These are phyloP conservation scores for Hyphochytrium catenoides DNA, from an alignment of 352 stramenopile species.

Conservation along the genomic window DNA sequence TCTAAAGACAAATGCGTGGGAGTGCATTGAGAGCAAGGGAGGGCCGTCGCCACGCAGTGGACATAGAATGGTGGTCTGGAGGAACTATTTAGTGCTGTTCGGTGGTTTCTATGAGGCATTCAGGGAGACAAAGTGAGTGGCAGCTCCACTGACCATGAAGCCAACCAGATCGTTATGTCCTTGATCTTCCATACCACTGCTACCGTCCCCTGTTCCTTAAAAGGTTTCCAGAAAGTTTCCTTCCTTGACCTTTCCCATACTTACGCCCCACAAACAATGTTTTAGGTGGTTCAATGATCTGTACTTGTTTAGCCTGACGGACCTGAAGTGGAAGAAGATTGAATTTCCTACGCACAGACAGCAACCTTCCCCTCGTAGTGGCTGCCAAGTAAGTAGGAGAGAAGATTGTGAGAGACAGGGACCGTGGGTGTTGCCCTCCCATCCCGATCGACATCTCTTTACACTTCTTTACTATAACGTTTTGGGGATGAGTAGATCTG, in stretches of 20 bases:
- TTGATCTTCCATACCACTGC: background rate
- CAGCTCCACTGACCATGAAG: background rate
- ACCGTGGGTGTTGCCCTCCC: too few relatives aligned
- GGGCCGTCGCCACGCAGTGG: conserved; percentile 48
- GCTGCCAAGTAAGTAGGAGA: conserved; percentile 23
- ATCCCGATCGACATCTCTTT: too few relatives aligned
- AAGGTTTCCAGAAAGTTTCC: too few relatives aligned
- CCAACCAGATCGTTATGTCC: too few relatives aligned
- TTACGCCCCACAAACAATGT: conserved; percentile 6
- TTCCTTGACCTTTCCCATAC: too few relatives aligned
- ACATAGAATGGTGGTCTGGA: conserved; percentile 80
- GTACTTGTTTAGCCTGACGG: conserved; percentile 63
- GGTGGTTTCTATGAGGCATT: conserved; percentile 89
- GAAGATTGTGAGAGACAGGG: too few relatives aligned
- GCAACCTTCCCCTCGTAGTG: conserved; percentile 33
- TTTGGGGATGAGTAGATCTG: too few relatives aligned
- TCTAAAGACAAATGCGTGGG: conserved; percentile 79
- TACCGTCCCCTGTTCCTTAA: too few relatives aligned
- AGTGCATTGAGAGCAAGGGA: conserved; percentile 63
- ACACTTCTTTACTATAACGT: too few relatives aligned
- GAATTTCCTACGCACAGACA: conserved; percentile 31
- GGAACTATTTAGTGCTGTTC: conserved; percentile 89
- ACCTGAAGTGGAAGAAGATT: conserved; percentile 66
- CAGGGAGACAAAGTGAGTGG: conserved; percentile 37
- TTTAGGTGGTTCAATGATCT: conserved; percentile 82